A percentile compares a stretch with the other conserved stretches of the same genome.
Conservation (phyloP, 1,284 basidiomycete genomes). For the Fomitopsis pinicola region DNA sequence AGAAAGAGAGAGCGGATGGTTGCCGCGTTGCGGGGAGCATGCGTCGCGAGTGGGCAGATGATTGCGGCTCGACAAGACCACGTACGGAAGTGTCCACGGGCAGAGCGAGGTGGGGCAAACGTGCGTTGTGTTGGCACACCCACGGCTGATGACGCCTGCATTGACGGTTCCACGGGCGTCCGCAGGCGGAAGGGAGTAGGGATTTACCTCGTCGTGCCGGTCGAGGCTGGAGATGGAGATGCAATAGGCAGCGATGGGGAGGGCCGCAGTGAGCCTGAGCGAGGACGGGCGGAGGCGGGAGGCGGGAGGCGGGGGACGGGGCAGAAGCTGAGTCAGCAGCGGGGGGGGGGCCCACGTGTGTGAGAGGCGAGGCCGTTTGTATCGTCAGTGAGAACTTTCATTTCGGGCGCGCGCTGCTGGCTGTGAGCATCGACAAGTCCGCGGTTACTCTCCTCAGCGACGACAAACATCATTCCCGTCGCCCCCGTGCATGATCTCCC, state of each 20-base stretch:
- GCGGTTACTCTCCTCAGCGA: slow-evolving; percentile 3
- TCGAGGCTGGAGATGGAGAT: not conserved
- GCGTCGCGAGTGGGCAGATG: not conserved
- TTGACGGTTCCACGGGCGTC: not conserved
- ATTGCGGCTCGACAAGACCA: not conserved
- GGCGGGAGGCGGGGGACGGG: not conserved
- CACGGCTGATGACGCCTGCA: not conserved
- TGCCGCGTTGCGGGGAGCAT: not conserved
- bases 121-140: not conserved
- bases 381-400: slow-evolving; percentile 10
- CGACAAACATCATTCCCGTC: slow-evolving; percentile 1
- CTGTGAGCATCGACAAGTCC: not conserved
- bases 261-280: no score
- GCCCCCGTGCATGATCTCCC: not conserved
- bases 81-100: not conserved
- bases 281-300: not conserved
- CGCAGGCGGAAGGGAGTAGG: not conserved
- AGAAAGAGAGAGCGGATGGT: not conserved
- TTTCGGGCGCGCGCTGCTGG: slow-evolving; percentile 2
- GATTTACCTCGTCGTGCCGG: not conserved
- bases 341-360: slow-evolving; percentile 5
- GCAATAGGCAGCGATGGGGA: no score
- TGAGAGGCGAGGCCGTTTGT: not conserved
- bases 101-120: not conserved
- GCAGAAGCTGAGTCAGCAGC: slow-evolving; percentile 3